Conservation (phyloP, 257 asterid species). For the Mitragyna speciosa region DNA sequence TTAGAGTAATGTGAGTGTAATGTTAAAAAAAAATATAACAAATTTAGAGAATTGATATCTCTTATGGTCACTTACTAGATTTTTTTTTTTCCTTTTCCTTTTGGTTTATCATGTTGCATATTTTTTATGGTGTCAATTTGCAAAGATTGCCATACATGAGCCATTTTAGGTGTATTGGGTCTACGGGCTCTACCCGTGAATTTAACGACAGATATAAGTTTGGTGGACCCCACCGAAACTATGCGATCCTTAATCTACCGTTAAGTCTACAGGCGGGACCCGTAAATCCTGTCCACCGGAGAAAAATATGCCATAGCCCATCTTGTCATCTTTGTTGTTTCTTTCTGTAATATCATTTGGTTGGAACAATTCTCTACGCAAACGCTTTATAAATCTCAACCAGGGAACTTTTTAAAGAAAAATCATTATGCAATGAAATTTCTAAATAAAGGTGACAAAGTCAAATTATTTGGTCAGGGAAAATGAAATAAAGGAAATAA, state of each 20-base stretch:
- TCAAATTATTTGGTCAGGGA: neutral
- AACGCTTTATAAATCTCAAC: neutral
- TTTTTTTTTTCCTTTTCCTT: neutral
- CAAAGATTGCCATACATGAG: no score
- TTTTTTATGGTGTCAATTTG: neutral
- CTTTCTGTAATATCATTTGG: neutral
- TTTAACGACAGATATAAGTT: no score
- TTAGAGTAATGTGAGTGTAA: no score
- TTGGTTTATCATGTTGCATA: neutral
- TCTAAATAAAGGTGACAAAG: neutral
- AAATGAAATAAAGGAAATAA: neutral
- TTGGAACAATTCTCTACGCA: neutral
- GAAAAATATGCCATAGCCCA: no score
- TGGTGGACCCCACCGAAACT: no score
- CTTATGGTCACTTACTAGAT: neutral
- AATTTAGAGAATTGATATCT: neutral
- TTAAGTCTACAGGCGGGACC: no score
- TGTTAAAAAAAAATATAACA: no score
- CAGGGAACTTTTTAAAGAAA: neutral
- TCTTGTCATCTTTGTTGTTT: no score
- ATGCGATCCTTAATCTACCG: no score
- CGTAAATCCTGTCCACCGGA: no score
- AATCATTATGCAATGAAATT: neutral
- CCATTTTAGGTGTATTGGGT: no score
- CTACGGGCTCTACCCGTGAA: no score